Evolutionary conservation across 495 filamentous ascomycete genomes (phyloP).

Genomic region (Bacidia gigantensis): DNA sequence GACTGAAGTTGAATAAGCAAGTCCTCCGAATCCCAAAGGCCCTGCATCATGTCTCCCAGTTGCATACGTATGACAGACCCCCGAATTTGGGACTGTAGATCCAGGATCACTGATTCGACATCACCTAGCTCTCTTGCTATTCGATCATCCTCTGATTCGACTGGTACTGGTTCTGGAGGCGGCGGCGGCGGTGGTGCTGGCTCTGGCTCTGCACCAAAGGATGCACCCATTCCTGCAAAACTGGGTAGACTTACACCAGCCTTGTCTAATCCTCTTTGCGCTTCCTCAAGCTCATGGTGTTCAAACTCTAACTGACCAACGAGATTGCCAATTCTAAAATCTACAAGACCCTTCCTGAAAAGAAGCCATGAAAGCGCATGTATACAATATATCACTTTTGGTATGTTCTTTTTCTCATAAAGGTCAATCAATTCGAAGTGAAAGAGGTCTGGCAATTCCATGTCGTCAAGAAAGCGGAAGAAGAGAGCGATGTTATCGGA

Average conservation of each 20-base stretch:
- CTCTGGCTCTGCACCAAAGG: constrained; percentile 74
- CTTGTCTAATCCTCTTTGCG: constrained; percentile 91
- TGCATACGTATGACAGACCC: constrained; percentile 66
- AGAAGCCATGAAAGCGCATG: constrained; percentile 94
- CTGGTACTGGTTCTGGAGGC: constrained; percentile 51
- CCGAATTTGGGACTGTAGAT: constrained; percentile 78
- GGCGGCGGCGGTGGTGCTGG: constrained; percentile 37
- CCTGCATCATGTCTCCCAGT: constrained; percentile 72
- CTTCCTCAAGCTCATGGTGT: constrained; percentile 91
- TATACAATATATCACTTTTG: constrained; percentile 97
- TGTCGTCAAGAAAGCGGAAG: constrained; percentile 80
- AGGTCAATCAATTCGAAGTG: constrained; percentile 95
- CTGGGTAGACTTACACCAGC: constrained; percentile 91
- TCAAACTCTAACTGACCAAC: constrained; percentile 96
- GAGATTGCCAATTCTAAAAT: constrained; percentile 95
- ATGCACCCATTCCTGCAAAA: constrained; percentile 91
- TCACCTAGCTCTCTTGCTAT: constrained; percentile 73
- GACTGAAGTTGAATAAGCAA: constrained; percentile 70
- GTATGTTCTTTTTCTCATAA: constrained; percentile 99
- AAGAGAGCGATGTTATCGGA: constrained; percentile 95
- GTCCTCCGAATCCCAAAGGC: constrained; percentile 80
- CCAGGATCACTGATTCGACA: constrained; percentile 52
- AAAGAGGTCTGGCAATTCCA: constrained; percentile 96
- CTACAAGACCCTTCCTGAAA: constrained; percentile 83
- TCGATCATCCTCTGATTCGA: constrained; percentile 79